phyloP scores from a whole-genome alignment of 176 grass and related monocot genomes.

The Urochloa ruziziensis region DNA sequence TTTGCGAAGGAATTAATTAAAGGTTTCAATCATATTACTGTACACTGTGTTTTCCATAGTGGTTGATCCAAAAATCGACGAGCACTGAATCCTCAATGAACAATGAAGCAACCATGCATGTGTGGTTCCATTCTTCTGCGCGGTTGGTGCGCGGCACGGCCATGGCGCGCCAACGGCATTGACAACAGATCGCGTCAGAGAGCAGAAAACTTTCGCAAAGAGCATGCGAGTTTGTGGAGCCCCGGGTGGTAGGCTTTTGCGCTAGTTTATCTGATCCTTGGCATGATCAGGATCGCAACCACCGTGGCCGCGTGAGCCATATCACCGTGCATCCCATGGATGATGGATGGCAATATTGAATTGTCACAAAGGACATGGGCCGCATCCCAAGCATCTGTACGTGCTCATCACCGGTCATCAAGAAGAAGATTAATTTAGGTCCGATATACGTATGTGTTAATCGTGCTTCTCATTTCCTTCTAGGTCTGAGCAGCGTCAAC shows the following conservation, averaged over 20 bases:
- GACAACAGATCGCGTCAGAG: neutral
- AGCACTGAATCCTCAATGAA: neutral
- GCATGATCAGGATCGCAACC: constrained; percentile 1
- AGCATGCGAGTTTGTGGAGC: constrained; percentile 29
- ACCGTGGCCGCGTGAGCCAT: constrained; percentile 4
- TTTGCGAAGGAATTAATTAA: too few relatives aligned
- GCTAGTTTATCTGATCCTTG: neutral
- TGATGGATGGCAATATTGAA: neutral
- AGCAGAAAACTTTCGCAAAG: neutral
- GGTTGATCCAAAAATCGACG: neutral
- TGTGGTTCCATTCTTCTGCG: neutral
- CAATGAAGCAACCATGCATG: neutral
- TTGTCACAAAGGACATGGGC: neutral
- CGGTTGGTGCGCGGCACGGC: constrained; percentile 3
- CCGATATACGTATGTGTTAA: neutral
- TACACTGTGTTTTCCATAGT: neutral
- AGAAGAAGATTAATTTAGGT: neutral
- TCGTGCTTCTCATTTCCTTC: neutral
- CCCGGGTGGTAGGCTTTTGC: neutral
- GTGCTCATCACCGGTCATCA: neutral
- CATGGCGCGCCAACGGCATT: neutral
- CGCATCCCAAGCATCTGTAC: too few relatives aligned
- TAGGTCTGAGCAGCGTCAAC: neutral
- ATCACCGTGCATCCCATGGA: neutral
- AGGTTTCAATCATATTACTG: neutral